Evolutionary conservation across 2,329 filamentous ascomycete species (phyloP), one percentile per base, ranked within the genome.

Genomic region (Exophiala sideris): DNA sequence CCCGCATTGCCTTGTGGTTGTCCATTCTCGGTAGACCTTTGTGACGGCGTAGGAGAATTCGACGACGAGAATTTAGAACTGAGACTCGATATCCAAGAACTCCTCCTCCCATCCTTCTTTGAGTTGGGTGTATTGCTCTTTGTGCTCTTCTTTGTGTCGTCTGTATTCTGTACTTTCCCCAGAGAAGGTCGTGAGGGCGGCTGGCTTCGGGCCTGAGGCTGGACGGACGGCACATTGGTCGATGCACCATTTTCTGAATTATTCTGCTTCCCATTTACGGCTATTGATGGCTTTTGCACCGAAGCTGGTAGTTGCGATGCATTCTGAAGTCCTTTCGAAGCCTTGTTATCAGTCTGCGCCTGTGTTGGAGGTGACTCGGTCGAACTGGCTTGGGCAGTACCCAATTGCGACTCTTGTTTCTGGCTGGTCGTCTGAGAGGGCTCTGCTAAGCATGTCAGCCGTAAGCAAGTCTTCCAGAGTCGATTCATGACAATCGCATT

Each of bases 51-150:
- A 67, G 70, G 14, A 76, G 75, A 24, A 44, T 45, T 48, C 14
- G 48, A 54, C n/a, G 83, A 84, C 2, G 88, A 91, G 74, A 97
- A 96, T 69, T 95, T 96, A 62, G 89, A 92, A 60, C 90, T 95
- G 62, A 97, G 84, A 67, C 85, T 96, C 52, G 89, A 89, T 66
- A 97, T 91, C 94, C 94, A 99, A 11, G 91, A 96, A 58, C 85
- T 86, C 51, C 83, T 75, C 60, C 90, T 81, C 49, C 83, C 78
- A 42, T 62, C 58, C 33, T 62, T 61, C 49, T 62, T 63, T 45
- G 11, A 12, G 39, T 47, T 58, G 12, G 51, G 41, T 10, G 44
- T 45, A 11, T 44, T 44, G 18, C 42, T 33, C 35, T 45, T 58
- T 16, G 48, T 34, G 20, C 34, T 33, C 47, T 56, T 56, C 45